A percentile compares a stretch with the other conserved stretches of the same genome.
These are phyloP conservation scores for Penicillium steckii DNA, from an alignment of 495 filamentous ascomycete genomes.

Conservation along the genomic window DNA sequence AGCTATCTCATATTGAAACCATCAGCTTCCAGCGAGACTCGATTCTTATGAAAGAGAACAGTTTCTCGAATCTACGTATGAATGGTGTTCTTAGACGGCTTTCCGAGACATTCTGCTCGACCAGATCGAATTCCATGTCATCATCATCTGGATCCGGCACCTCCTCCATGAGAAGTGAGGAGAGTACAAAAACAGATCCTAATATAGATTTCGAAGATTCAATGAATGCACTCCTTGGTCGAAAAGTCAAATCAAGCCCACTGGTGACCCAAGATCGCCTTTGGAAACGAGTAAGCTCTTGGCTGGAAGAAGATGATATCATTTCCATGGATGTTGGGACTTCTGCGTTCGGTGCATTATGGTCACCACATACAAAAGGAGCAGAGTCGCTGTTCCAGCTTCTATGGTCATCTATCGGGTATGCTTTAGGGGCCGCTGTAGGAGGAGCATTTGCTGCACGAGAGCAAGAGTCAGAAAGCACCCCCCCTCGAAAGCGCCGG, in stretches of 20 bases:
- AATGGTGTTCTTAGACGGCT: slow-evolving; percentile 7
- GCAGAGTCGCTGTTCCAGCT: slow-evolving; percentile 5
- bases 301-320: slow-evolving; percentile 15
- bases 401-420: slow-evolving; percentile 15
- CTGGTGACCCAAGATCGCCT: slow-evolving; percentile 8
- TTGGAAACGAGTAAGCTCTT: slow-evolving; percentile 9
- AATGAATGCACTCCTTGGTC: background rate
- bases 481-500: background rate
- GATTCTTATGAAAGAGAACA: background rate
- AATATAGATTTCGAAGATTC: background rate
- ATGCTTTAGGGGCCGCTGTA: slow-evolving; percentile 10
- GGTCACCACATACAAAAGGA: slow-evolving; percentile 6
- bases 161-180: background rate
- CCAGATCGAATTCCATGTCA: background rate
- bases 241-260: background rate
- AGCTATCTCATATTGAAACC: slow-evolving; percentile 6
- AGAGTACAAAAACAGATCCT: background rate
- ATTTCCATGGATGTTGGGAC: slow-evolving; percentile 10
- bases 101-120: background rate
- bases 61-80: background rate
- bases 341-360: slow-evolving; percentile 3
- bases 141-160: background rate
- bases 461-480: slow-evolving; percentile 34
- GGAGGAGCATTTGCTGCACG: slow-evolving; percentile 9
- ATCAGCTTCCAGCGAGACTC: slow-evolving; percentile 5